These are phyloP conservation scores for Ceratocystis cubensis DNA, from an alignment of 2,329 filamentous ascomycete genomes.

Conservation along the genomic window DNA sequence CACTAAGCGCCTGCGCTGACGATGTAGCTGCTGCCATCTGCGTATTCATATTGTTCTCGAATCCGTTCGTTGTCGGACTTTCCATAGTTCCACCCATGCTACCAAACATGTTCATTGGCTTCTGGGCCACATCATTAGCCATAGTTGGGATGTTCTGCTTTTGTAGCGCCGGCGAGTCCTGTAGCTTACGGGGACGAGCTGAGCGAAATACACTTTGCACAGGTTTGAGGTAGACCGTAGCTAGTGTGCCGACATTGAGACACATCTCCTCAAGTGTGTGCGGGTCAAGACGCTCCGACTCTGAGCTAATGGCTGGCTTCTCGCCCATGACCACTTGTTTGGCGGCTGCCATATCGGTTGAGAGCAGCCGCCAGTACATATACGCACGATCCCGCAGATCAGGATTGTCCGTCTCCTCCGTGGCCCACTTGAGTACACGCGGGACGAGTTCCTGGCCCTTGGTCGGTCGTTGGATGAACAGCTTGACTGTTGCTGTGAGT, in stretches of 20 bases:
- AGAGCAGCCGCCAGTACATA: slow-evolving; percentile 98
- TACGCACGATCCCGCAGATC: slow-evolving; percentile 91
- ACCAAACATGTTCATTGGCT: slow-evolving; percentile 48
- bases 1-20: slow-evolving; percentile 55
- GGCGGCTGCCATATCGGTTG: slow-evolving; percentile 76
- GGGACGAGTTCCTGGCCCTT: slow-evolving; percentile 89
- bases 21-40: not conserved
- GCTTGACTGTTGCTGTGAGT: slow-evolving; percentile 89
- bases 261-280: slow-evolving; percentile 93
- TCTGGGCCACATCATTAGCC: slow-evolving; percentile 37
- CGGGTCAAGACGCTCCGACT: slow-evolving; percentile 86
- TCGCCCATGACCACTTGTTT: slow-evolving; percentile 91
- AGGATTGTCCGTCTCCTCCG: slow-evolving; percentile 97
- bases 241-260: slow-evolving; percentile 85
- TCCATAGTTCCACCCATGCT: slow-evolving; percentile 29
- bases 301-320: slow-evolving; percentile 90
- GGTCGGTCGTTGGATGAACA: slow-evolving; percentile 93
- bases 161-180: slow-evolving; percentile 77
- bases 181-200: slow-evolving; percentile 65
- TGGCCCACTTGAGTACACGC: slow-evolving; percentile 94
- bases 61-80: slow-evolving; percentile 23
- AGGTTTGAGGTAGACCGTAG: slow-evolving; percentile 94
- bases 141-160: slow-evolving; percentile 47
- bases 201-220: slow-evolving; percentile 93
- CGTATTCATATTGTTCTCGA: not conserved